phyloP scores from a whole-genome alignment of 805 yeast species.

The Cyberlindnera mississippiensis region DNA sequence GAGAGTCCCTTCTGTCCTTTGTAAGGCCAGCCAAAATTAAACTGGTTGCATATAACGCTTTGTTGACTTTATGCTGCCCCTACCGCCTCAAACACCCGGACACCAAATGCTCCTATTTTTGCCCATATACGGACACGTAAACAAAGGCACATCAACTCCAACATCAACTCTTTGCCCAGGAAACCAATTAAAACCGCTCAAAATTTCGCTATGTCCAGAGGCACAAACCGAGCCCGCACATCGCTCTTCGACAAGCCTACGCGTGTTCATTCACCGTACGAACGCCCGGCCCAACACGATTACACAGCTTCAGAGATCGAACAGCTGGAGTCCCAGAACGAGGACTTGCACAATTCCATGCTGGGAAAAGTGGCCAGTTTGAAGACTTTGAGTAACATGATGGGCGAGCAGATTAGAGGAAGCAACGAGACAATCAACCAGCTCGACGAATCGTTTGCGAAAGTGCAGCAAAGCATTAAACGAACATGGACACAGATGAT shows the following conservation, averaged over 20 bases:
- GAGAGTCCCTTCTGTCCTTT: no score
- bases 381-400: conserved; percentile 50
- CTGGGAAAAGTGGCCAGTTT: conserved; percentile 49
- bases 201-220: conserved; percentile 11
- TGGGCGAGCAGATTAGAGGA: conserved; percentile 63
- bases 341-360: conserved; percentile 53
- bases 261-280: conserved; percentile 42
- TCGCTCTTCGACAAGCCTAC: conserved; percentile 26
- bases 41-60: no score
- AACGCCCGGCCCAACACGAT: conserved; percentile 32
- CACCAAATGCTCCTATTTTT: no score
- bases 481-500: conserved; percentile 54
- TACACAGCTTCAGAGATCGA: conserved; percentile 51
- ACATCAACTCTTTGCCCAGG: no score
- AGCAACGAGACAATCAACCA: conserved; percentile 43
- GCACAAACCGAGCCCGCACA: conserved; percentile 16
- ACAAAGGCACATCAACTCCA: no score
- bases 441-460: conserved; percentile 43
- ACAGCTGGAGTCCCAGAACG: conserved; percentile 63
- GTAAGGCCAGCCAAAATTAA: no score
- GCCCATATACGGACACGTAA: no score
- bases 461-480: conserved; percentile 43
- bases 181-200: no score
- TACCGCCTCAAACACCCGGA: no score
- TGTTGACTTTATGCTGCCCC: no score